Evolutionary conservation across 176 grass and related monocot species (phyloP).

Genomic region (Ampelocalamus luodianensis): DNA sequence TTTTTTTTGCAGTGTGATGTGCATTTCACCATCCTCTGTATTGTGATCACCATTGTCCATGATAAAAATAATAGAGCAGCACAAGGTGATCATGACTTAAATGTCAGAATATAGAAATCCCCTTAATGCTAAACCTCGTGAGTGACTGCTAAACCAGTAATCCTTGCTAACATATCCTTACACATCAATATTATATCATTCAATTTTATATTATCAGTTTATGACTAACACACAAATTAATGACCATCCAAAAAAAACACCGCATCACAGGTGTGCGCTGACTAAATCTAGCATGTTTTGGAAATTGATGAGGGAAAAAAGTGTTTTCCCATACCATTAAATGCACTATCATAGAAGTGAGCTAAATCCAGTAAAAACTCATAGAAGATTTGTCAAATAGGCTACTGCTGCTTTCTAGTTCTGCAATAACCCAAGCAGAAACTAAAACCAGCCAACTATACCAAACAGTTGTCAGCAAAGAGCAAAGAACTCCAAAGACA

Average conservation of each 20-base stretch:
- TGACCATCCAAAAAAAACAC: not conserved
- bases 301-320: not conserved
- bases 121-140: not conserved
- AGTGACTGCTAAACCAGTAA: not conserved
- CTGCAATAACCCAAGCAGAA: slow-evolving; percentile 32
- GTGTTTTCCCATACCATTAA: not conserved
- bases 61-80: slow-evolving; percentile 4
- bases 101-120: not conserved
- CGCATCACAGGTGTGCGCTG: not conserved
- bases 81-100: not conserved
- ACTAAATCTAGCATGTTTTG: not conserved
- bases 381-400: not conserved
- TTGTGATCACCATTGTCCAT: slow-evolving; percentile 17
- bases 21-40: slow-evolving; percentile 86
- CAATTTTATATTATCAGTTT: slow-evolving; percentile 1
- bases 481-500: not conserved
- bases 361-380: not conserved
- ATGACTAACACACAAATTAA: not conserved
- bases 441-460: not conserved
- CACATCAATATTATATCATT: not conserved
- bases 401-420: not conserved
- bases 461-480: not conserved
- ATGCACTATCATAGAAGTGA: not conserved
- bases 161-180: slow-evolving; percentile 6
- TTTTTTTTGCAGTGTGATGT: slow-evolving; percentile 97